Evolutionary conservation across 208 protist genomes (phyloP), one percentile per base, ranked within the genome.

Genomic region (Leishmania tropica): DNA sequence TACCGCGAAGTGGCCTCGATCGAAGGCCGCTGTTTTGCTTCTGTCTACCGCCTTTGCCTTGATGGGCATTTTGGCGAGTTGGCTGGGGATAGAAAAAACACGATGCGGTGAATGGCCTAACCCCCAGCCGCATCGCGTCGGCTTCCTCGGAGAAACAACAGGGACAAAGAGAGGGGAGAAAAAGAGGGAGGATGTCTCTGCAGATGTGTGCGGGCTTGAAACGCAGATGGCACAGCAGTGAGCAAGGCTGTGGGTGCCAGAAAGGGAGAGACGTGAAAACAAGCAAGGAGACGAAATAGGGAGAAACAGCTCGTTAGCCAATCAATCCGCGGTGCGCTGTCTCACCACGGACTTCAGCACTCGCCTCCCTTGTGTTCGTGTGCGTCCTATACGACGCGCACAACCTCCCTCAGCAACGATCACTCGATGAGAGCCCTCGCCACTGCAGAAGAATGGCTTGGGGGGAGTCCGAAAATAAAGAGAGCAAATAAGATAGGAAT

Each of bases 41-140:
- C 92, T 89, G 68, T 94, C 88, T 42, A 97, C 89, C 5, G 65
- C 84, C 73, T 93, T 96, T 37, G 94, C 88, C 73, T 97, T 97
- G 77, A 97, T 95, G 40, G 88, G 82, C 94, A 97, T 97, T 2
- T 60, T 53, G 21, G 45, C 28, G 62, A 2, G 10, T 31, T 21
- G 62, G 13, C 4, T 24, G 31, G 31, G 62, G 31, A 31, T 31
- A 42, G 31, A 68, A 40, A 31, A 31, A 40, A 21, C 15, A 21
- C 62, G 2, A 68, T 40, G 15, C 2, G 31, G 31, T 6, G 62
- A 2, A 24, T 13, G 58, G 58, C 8, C 28, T 5, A 54, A 21
- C 28, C 56, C 58, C 58, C 58, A 5, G 28, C 31, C 10, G 3
- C 62, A 24, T 24, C 31, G 62, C 15, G 8, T 68, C 15, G 28